Evolutionary conservation across 371 early-diverging fungal genomes (phyloP), one percentile per base, ranked within the genome.

Genomic region (Dichotomocladium elegans): DNA sequence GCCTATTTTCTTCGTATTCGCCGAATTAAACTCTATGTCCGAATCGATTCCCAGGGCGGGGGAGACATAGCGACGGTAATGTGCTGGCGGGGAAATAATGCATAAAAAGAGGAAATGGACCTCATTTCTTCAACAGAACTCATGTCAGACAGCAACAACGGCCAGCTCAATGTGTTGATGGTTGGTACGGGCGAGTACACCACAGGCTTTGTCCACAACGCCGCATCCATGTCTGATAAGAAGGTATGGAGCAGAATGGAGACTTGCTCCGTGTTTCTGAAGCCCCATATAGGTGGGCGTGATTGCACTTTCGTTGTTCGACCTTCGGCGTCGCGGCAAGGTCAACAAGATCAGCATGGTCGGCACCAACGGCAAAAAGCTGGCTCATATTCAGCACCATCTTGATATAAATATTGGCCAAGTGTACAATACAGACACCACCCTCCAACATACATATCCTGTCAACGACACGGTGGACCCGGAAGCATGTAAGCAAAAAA

Each of bases 291-390:
- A 54, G 55, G 55, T 56, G 0, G 79, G 79, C 31, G 79, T 79
- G 11, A 66, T 79, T 52, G 68, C 61, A 8, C 53, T 79, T 2
- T 65, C 72, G 31, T 47, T 77, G 57, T 70, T 77, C 41, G 77
- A 79, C 47, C 41, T 74, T n/a, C 70, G 79, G 7, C 57, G 66
- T 6, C 69, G 69, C 4, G 67, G 60, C 47, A 70, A 70, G 31
- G 70, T 77, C 26, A 58, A 40, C 15, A 41, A 51, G 6, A 42
- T 79, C 11, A 45, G 58, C 21, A 52, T 77, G 55, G 71, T 70
- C 9, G 78, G 74, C 31, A 78, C 78, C 15, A 70, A 74, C 21
- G 78, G 70, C 17, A 41, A 41, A 22, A 77, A 79, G 62, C 52
- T 73, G 19, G 58, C 46, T 11, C 64, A 52, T 11, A 66, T 75